These are phyloP conservation scores for Austroboletus novae-zelandiae DNA, from an alignment of 1,284 basidiomycete species.

Conservation along the genomic window DNA sequence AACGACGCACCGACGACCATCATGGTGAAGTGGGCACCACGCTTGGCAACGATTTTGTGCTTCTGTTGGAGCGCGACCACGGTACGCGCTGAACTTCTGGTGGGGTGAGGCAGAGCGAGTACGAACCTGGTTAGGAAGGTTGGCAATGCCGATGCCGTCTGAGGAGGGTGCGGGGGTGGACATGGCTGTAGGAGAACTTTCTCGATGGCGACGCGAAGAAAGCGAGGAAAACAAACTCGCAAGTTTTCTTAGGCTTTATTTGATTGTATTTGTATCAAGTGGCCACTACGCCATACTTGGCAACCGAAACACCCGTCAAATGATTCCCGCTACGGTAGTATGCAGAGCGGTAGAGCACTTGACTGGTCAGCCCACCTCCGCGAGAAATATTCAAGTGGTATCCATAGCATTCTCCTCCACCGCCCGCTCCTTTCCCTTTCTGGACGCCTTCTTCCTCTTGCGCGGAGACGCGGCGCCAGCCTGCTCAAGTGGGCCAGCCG, in stretches of 20 bases:
- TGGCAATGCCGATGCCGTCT: constrained; percentile 86
- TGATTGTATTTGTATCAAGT: constrained; percentile 25
- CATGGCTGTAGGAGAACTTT: constrained; percentile 22
- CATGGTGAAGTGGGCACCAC: constrained; percentile 96
- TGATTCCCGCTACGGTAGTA: background rate
- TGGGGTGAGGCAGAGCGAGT: background rate
- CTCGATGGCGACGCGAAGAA: constrained; percentile 18
- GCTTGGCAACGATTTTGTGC: constrained; percentile 97
- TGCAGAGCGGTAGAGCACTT: no score
- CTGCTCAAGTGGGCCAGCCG: constrained; percentile 2
- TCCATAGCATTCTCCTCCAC: constrained; percentile 24
- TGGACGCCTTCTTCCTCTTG: constrained; percentile 17
- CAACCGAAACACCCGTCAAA: background rate
- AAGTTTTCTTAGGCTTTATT: constrained; percentile 23
- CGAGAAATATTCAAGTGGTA: constrained; percentile 2
- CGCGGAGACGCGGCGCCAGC: constrained; percentile 1
- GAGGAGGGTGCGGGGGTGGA: constrained; percentile 29
- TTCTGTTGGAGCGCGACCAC: constrained; percentile 46
- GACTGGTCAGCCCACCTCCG: no score
- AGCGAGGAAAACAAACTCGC: constrained; percentile 20
- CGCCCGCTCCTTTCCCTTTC: constrained; percentile 29
- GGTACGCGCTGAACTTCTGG: background rate
- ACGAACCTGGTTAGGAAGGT: constrained; percentile 95
- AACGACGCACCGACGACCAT: constrained; percentile 92
- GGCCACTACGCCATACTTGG: constrained; percentile 9